Conservation (phyloP, 1,284 basidiomycete genomes). For the Phlebopus sp. region DNA sequence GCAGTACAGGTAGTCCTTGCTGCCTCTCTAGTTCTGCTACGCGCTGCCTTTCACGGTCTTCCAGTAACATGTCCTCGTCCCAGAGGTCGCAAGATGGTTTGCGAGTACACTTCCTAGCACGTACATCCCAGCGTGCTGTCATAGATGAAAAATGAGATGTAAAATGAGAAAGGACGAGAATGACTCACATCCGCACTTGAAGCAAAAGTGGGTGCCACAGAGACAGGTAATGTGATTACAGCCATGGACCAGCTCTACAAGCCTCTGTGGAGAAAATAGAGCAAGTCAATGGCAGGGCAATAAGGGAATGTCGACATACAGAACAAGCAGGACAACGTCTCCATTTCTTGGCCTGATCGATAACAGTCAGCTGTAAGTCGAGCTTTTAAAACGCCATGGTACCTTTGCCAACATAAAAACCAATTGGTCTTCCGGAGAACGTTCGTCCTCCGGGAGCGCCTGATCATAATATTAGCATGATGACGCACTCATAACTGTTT, state of each 20-base stretch:
- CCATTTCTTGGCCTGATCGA: conserved; percentile 37
- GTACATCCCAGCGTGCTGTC: conserved; percentile 27
- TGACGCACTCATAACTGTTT: background rate
- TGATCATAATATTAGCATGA: conserved; percentile 8
- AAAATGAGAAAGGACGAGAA: background rate
- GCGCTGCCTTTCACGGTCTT: conserved; percentile 33
- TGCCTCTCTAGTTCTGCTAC: conserved; percentile 11
- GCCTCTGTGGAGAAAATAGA: conserved; percentile 4
- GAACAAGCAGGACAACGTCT: conserved; percentile 42
- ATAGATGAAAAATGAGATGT: background rate
- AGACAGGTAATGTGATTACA: conserved; percentile 42
- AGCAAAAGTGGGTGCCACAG: conserved; percentile 37
- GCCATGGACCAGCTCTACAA: conserved; percentile 37
- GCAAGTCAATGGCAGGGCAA: background rate
- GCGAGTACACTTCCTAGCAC: conserved; percentile 28
- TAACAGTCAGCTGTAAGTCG: background rate
- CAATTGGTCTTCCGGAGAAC: conserved; percentile 40
- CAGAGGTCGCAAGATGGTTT: conserved; percentile 37
- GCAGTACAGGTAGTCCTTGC: background rate
- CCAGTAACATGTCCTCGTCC: conserved; percentile 41
- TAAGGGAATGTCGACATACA: conserved; percentile 18
- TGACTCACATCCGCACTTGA: conserved; percentile 38
- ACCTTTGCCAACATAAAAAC: conserved; percentile 37
- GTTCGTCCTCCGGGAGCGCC: conserved; percentile 39
- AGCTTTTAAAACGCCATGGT: background rate